Evolutionary conservation across 345 rosid species (phyloP), one percentile per base, ranked within the genome.

Genomic region (Nephelium lappaceum): DNA sequence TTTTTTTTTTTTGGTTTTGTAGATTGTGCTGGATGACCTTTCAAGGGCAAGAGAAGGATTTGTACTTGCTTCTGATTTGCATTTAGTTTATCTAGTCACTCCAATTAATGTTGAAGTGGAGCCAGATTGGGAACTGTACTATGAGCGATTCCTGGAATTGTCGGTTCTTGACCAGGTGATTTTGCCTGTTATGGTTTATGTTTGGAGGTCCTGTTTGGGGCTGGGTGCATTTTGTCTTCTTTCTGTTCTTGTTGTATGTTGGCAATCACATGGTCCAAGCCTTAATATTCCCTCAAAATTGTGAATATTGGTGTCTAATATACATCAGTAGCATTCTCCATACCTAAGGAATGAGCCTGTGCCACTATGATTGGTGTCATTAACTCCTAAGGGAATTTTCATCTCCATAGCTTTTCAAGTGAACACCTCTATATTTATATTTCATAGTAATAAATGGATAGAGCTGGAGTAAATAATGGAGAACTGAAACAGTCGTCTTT

Each of bases 21-120:
- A 95, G 99, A 88, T 88, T 82, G 99, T 95, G 77, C 88, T 95
- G 83, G 98, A 95, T 87, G 98, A 95, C 80, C 98, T 95, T 84
- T 87, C 87, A 66, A 90, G 99, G 82, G 99, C 99, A 77, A 91
- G 98, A 83, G 99, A 95, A 86, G 98, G 96, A 77, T 91, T 95
- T 83, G 96, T 95, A 76, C 93, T 95, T 78, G 96, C 99, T 77
- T 91, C 98, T 84, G 99, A 95, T 87, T 85, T 95, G 87, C 99
- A 95, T 88, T 78, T 95, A 78, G 98, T 95, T 82, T 95, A 91
- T 86, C 79, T 92, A 77, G 94, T 90, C 78, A 95, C 97, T 74
- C 99, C 99, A 43, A 92, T 89, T 83, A 95, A 93, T 77, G 97
- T 93, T 81, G 95, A 93, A 75, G 89, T 95, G 83, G 97, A 92